These are phyloP conservation scores for Populus ilicifolia DNA, from an alignment of 345 rosid species.

Conservation along the genomic window DNA sequence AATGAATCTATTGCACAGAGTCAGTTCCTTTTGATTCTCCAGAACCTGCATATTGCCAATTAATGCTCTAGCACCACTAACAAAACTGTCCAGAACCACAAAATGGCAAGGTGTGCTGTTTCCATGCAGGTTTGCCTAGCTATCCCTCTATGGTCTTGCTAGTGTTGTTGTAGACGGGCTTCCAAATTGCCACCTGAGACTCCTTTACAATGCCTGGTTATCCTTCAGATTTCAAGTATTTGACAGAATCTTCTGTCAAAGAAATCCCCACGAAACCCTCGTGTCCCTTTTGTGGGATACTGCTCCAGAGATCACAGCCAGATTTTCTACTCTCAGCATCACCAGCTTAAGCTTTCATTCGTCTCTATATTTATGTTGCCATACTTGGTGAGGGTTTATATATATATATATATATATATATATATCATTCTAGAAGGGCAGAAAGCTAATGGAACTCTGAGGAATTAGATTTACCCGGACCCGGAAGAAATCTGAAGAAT, in stretches of 20 bases:
- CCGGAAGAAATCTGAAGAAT: not conserved
- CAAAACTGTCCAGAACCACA: conserved; percentile 41
- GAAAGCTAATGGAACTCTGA: not conserved
- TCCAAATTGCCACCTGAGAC: conserved; percentile 51
- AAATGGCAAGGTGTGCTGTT: conserved; percentile 62
- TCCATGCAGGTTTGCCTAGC: conserved; percentile 80
- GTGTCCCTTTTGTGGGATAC: conserved; percentile 75
- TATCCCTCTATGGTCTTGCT: conserved; percentile 72
- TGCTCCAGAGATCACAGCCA: conserved; percentile 63
- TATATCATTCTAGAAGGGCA: not conserved
- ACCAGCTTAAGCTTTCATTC: conserved; percentile 33
- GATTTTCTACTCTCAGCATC: conserved; percentile 63
- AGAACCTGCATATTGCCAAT: conserved; percentile 54
- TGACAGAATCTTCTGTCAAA: conserved; percentile 6
- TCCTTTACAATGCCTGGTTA: conserved; percentile 40
- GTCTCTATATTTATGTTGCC: not conserved
- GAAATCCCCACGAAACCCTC: conserved; percentile 42
- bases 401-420: not conserved
- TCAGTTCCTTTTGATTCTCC: conserved; percentile 60
- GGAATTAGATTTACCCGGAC: not conserved
- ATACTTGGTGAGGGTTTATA: not conserved
- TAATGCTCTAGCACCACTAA: conserved; percentile 21
- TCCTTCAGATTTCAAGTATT: conserved; percentile 41
- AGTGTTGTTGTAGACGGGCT: conserved; percentile 64
- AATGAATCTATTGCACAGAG: conserved; percentile 62